A percentile compares a stretch with the other conserved stretches of the same genome.
These are phyloP conservation scores for Aureobasidium sp. DNA, from an alignment of 2,329 filamentous ascomycete genomes.

Conservation along the genomic window DNA sequence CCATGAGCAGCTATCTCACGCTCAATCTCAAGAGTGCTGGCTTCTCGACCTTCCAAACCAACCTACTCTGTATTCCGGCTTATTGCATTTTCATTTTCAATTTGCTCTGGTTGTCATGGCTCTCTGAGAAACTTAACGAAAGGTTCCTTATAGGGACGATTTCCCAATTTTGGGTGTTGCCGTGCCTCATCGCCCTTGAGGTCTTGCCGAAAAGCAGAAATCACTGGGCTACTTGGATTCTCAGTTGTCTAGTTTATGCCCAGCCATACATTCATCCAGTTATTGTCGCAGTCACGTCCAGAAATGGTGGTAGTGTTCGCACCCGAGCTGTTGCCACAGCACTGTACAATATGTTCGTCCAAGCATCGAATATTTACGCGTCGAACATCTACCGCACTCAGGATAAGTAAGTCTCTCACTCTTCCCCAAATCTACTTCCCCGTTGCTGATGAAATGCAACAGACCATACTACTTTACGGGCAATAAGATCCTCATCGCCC, in stretches of 20 bases:
- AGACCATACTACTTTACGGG: slow-evolving; percentile 46
- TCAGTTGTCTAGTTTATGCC: slow-evolving; percentile 31
- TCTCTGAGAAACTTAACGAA: slow-evolving; percentile 42
- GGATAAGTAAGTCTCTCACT: slow-evolving; percentile 15
- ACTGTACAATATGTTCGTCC: slow-evolving; percentile 49
- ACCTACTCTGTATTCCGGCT: slow-evolving; percentile 33
- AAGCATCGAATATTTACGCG: slow-evolving; percentile 31
- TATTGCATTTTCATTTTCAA: slow-evolving; percentile 43
- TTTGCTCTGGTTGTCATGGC: slow-evolving; percentile 40
- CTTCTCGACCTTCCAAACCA: slow-evolving; percentile 34
- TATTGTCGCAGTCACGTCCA: slow-evolving; percentile 51
- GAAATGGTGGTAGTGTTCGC: slow-evolving; percentile 55
- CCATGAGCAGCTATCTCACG: slow-evolving; percentile 31
- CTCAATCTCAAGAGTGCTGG: slow-evolving; percentile 30
- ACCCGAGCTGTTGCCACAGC: slow-evolving; percentile 55
- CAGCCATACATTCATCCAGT: slow-evolving; percentile 46
- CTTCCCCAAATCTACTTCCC: slow-evolving; percentile 17
- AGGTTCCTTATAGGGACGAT: slow-evolving; percentile 41
- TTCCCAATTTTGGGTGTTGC: slow-evolving; percentile 34
- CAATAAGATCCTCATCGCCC: slow-evolving; percentile 45
- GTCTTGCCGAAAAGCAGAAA: slow-evolving; percentile 26
- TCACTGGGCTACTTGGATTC: slow-evolving; percentile 31
- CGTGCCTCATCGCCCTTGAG: slow-evolving; percentile 31
- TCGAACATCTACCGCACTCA: slow-evolving; percentile 11
- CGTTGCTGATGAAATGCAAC: background rate